Percentiles rank a stretch among this genome's conserved stretches.
These are phyloP conservation scores for Agrocybe praecox DNA, from an alignment of 768 basidiomycete genomes.

Conservation along the genomic window DNA sequence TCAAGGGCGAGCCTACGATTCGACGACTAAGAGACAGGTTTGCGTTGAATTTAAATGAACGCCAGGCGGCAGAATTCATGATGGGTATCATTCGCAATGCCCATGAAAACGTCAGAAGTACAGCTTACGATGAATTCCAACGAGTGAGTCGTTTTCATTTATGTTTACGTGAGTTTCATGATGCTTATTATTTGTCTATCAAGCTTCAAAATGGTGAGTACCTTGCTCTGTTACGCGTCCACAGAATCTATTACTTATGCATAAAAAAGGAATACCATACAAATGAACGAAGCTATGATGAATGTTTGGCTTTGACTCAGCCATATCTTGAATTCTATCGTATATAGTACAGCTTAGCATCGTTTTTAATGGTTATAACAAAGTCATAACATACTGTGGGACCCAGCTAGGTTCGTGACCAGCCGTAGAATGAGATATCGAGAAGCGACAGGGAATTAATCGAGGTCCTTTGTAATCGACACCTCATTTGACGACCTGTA, in stretches of 20 bases:
- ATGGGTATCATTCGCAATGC: slow-evolving; percentile 87
- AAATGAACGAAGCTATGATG: slow-evolving; percentile 26
- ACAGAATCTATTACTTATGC: neutral
- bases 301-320: too few relatives aligned
- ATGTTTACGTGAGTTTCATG: neutral
- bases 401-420: too few relatives aligned
- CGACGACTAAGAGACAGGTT: slow-evolving; percentile 86
- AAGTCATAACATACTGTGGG: too few relatives aligned
- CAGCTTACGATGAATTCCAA: slow-evolving; percentile 96
- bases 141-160: slow-evolving; percentile 49
- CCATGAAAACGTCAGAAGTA: slow-evolving; percentile 92
- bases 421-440: too few relatives aligned
- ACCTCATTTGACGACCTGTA: too few relatives aligned
- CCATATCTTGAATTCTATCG: too few relatives aligned
- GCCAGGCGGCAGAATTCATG: slow-evolving; percentile 95
- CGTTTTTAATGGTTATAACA: too few relatives aligned
- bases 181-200: neutral
- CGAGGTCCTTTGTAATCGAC: too few relatives aligned
- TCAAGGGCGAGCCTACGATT: slow-evolving; percentile 96
- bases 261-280: slow-evolving; percentile 42
- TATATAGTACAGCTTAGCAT: too few relatives aligned
- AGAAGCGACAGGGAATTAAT: too few relatives aligned
- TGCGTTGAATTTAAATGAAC: slow-evolving; percentile 77
- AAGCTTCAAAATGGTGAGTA: slow-evolving; percentile 43
- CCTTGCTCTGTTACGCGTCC: neutral